Conservation (phyloP, 495 filamentous ascomycete species). For the Xylaria castorea region DNA sequence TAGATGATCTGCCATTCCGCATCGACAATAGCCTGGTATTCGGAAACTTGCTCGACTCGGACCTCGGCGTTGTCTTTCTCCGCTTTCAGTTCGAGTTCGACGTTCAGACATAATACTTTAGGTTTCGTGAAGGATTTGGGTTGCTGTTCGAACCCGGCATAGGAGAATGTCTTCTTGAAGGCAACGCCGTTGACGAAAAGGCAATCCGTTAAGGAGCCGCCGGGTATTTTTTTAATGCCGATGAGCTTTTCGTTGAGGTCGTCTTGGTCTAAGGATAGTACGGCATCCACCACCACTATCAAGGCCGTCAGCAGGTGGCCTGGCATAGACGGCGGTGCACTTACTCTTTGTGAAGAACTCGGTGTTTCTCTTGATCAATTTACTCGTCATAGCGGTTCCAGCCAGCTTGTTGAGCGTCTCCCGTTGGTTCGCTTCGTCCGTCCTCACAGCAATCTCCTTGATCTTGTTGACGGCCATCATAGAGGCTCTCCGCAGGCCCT, state of each 20-base stretch:
- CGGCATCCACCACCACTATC: slow-evolving; percentile 95
- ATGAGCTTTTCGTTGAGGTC: slow-evolving; percentile 98
- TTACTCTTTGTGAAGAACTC: slow-evolving; percentile 97
- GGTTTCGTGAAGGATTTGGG: slow-evolving; percentile 94
- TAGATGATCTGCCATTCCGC: slow-evolving; percentile 99
- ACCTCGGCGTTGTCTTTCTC: slow-evolving; percentile 99
- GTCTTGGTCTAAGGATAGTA: slow-evolving; percentile 94
- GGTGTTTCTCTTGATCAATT: slow-evolving; percentile 96
- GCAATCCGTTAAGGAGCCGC: slow-evolving; percentile 94
- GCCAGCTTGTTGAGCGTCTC: slow-evolving; percentile 91
- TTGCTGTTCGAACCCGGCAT: slow-evolving; percentile 98
- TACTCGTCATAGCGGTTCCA: slow-evolving; percentile 98
- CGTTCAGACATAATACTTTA: slow-evolving; percentile 94
- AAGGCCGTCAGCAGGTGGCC: slow-evolving; percentile 27
- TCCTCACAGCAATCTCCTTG: slow-evolving; percentile 94
- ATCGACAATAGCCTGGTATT: slow-evolving; percentile 99
- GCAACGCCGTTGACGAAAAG: slow-evolving; percentile 98
- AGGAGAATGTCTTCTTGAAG: slow-evolving; percentile 99
- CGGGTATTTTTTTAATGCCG: slow-evolving; percentile 96
- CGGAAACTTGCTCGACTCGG: slow-evolving; percentile 95
- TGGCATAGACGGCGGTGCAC: slow-evolving; percentile 32
- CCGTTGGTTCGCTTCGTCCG: slow-evolving; percentile 81
- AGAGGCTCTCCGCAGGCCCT: slow-evolving; percentile 88
- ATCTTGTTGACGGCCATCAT: slow-evolving; percentile 97
- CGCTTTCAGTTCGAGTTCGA: slow-evolving; percentile 95